These are phyloP conservation scores for Saprolegnia diclina DNA, from an alignment of 352 stramenopile genomes.

Conservation along the genomic window DNA sequence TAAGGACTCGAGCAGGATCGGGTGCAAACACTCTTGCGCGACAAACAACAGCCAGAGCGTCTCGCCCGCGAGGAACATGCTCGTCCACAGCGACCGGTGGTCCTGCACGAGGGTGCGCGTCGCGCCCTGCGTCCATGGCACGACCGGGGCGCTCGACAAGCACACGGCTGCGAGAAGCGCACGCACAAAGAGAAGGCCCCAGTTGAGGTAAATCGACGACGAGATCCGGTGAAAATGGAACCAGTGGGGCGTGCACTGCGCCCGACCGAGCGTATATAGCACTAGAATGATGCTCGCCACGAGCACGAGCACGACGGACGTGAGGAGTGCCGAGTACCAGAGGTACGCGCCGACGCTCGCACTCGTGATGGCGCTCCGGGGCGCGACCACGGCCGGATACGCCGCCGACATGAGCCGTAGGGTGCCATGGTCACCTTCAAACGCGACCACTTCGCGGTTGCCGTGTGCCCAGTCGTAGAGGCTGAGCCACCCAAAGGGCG, in stretches of 20 bases:
- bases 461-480: background rate
- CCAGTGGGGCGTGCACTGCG: background rate
- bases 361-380: background rate
- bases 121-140: background rate
- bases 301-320: background rate
- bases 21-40: background rate
- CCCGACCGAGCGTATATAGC: too few species aligned
- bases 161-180: background rate
- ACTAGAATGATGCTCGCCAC: background rate
- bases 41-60: background rate
- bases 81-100: background rate
- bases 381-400: background rate
- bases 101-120: background rate
- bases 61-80: background rate
- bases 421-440: background rate
- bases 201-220: background rate
- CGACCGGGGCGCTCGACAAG: background rate
- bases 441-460: background rate
- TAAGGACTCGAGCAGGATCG: background rate
- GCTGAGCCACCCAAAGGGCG: background rate
- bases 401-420: constrained; percentile 1
- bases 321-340: background rate
- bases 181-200: background rate
- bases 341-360: background rate
- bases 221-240: constrained; percentile 3